Evolutionary conservation across 805 yeast genomes (phyloP).

Genomic region (Hanseniaspora pseudoguilliermondii): DNA sequence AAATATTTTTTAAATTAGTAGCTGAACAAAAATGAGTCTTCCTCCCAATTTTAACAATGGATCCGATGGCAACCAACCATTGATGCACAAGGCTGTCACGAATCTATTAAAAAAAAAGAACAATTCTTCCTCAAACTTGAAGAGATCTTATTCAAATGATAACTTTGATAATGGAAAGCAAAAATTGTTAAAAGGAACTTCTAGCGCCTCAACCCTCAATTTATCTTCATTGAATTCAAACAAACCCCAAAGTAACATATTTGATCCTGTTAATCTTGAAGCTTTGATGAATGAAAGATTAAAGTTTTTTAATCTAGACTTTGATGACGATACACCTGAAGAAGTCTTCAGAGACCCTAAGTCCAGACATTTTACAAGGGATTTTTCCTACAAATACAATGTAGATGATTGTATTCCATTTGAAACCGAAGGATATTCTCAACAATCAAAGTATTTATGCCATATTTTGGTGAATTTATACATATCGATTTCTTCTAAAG

Average conservation of each 20-base stretch:
- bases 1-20: no score
- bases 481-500: conserved; percentile 62
- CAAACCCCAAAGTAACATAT: neutral
- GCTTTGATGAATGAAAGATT: conserved; percentile 24
- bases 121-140: neutral
- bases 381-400: conserved; percentile 25
- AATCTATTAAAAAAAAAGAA: neutral
- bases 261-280: conserved; percentile 21
- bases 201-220: neutral
- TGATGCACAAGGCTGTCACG: conserved; percentile 7
- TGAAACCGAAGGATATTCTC: conserved; percentile 50
- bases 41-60: neutral
- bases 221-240: neutral
- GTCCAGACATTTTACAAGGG: conserved; percentile 32
- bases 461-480: conserved; percentile 72
- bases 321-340: conserved; percentile 33
- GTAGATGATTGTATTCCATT: conserved; percentile 51
- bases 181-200: neutral
- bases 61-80: neutral
- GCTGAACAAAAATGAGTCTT: neutral
- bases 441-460: conserved; percentile 58
- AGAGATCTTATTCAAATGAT: neutral
- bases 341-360: conserved; percentile 23
- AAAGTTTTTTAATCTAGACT: conserved; percentile 38
- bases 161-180: neutral